Conservation (phyloP, 139 green algal species). For the Tetratostichococcus sp. region DNA sequence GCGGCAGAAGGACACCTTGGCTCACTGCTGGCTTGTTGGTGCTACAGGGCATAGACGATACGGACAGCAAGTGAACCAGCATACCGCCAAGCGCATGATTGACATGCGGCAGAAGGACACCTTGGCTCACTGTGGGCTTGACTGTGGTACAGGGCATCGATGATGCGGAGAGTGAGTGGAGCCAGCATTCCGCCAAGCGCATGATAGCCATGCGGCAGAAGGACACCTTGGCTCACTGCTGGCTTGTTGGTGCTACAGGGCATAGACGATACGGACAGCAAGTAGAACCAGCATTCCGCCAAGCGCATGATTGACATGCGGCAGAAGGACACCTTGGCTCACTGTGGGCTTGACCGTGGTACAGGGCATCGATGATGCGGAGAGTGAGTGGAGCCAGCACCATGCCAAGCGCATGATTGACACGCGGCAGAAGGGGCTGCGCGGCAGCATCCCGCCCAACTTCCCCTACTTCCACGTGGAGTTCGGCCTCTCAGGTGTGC, state of each 20-base stretch:
- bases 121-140: no score
- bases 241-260: constrained; percentile 46
- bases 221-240: constrained; percentile 43
- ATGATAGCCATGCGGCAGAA: constrained; percentile 81
- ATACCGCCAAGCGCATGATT: no score
- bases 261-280: constrained; percentile 81
- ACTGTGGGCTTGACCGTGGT: constrained; percentile 22
- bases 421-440: constrained; percentile 80
- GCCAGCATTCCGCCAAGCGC: constrained; percentile 85
- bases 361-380: constrained; percentile 77
- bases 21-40: no score
- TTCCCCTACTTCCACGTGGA: constrained; percentile 96
- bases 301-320: constrained; percentile 87
- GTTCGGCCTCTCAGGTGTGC: constrained; percentile 48
- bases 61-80: no score
- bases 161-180: constrained; percentile 90
- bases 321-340: constrained; percentile 31
- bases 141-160: background rate
- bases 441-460: constrained; percentile 81
- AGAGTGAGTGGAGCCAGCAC: constrained; percentile 91
- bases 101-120: background rate
- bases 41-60: no score
- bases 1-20: background rate
- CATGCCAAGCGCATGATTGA: constrained; percentile 86
- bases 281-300: constrained; percentile 90